Evolutionary conservation across 805 yeast genomes (phyloP).

Genomic region (Clavispora carvajalis): DNA sequence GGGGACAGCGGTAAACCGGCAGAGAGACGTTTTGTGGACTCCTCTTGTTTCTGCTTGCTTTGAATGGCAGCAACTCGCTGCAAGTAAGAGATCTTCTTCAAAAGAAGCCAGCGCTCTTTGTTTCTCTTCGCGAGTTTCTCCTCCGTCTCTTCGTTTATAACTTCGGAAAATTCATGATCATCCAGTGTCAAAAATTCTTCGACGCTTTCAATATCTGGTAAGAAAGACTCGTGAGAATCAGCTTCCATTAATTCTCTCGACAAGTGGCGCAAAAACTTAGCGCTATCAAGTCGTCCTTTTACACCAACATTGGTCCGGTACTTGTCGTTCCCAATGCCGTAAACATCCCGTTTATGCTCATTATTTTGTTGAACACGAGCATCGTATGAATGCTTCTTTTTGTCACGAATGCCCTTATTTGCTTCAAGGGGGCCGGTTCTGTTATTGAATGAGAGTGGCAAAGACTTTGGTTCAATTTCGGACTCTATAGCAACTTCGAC

Average conservation of each 20-base stretch:
- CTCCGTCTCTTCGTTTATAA: constrained; percentile 36
- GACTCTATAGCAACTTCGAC: constrained; percentile 13
- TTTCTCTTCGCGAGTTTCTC: constrained; percentile 37
- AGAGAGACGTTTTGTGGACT: constrained; percentile 28
- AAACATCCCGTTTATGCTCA: constrained; percentile 67
- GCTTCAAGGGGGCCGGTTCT: constrained; percentile 74
- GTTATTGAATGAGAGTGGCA: constrained; percentile 69
- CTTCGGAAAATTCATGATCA: constrained; percentile 29
- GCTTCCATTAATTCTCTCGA: constrained; percentile 44
- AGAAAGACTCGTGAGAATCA: constrained; percentile 27
- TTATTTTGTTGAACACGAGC: constrained; percentile 67
- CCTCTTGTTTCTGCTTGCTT: constrained; percentile 33
- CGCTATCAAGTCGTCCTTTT: constrained; percentile 48
- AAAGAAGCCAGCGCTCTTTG: constrained; percentile 61
- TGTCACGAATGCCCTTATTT: constrained; percentile 78
- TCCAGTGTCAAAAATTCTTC: constrained; percentile 49
- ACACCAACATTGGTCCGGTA: constrained; percentile 43
- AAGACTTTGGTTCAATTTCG: constrained; percentile 27
- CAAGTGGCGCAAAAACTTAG: constrained; percentile 52
- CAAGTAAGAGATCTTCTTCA: constrained; percentile 65
- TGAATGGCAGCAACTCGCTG: constrained; percentile 60
- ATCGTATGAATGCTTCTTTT: constrained; percentile 75
- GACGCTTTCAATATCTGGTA: constrained; percentile 58
- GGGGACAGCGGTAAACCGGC: constrained; percentile 24
- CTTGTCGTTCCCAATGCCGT: constrained; percentile 70